Conservation (phyloP, 78 protist species). For the Cavenderia fasciculata region DNA sequence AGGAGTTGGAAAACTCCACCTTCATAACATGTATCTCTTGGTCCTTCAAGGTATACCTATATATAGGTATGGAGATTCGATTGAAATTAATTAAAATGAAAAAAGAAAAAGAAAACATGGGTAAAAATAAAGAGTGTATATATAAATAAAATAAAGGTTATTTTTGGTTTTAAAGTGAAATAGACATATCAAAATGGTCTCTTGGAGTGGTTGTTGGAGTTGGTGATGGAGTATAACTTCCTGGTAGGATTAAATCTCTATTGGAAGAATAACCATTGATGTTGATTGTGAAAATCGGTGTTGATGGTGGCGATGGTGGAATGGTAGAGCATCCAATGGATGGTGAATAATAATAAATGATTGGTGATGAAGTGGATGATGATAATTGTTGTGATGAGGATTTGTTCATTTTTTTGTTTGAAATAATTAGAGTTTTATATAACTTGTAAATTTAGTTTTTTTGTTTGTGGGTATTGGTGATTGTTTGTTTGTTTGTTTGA, state of each 20-base stretch:
- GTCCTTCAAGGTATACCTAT: constrained; percentile 47
- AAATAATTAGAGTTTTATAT: neutral
- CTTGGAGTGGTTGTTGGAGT: constrained; percentile 5
- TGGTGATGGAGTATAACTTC: neutral
- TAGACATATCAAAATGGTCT: neutral
- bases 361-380: constrained; percentile 28
- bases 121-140: neutral
- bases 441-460: neutral
- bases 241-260: too few species aligned
- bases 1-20: constrained; percentile 39
- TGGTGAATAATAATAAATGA: constrained; percentile 42
- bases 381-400: neutral
- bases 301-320: constrained; percentile 57
- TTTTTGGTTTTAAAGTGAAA: neutral
- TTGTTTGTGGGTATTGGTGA: neutral
- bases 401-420: neutral
- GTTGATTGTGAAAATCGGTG: neutral
- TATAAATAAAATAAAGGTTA: neutral
- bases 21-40: constrained; percentile 43
- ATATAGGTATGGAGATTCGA: neutral
- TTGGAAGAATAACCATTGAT: too few species aligned
- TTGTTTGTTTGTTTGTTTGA: too few species aligned
- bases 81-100: neutral
- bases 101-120: neutral
- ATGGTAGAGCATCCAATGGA: constrained; percentile 1